Conservation (phyloP, 2,329 filamentous ascomycete species). For the Gyromitra esculenta region DNA sequence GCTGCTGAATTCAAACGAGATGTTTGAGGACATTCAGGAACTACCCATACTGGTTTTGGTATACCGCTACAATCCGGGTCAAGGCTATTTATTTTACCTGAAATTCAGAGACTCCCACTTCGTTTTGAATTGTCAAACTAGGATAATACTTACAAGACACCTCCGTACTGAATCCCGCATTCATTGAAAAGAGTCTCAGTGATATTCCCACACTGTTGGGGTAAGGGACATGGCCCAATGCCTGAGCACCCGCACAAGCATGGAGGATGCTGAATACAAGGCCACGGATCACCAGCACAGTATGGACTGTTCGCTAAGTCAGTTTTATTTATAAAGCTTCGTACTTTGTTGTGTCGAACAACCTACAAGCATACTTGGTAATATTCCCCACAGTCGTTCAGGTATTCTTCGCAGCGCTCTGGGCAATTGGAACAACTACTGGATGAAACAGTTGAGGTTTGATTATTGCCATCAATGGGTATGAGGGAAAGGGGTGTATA, state of each 20-base stretch:
- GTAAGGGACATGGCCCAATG: not conserved
- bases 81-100: not conserved
- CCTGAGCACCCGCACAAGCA: not conserved
- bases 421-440: not conserved
- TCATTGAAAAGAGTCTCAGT: not conserved
- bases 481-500: not conserved
- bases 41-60: slow-evolving; percentile 14
- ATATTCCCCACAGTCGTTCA: slow-evolving; percentile 1
- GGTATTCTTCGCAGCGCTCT: not conserved
- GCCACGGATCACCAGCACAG: not conserved
- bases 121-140: not conserved
- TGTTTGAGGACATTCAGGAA: slow-evolving; percentile 8
- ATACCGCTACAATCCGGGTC: slow-evolving; percentile 10
- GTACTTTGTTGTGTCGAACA: not conserved
- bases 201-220: not conserved
- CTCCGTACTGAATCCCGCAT: slow-evolving; percentile 1
- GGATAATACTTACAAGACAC: slow-evolving; percentile 6
- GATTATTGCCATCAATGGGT: not conserved
- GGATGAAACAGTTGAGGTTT: not conserved
- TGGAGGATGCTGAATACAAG: slow-evolving; percentile 1
- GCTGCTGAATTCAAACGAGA: not conserved
- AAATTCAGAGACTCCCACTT: not conserved
- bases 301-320: not conserved
- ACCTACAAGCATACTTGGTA: slow-evolving; percentile 6
- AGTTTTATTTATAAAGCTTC: not conserved